Conservation (phyloP, 805 yeast species). For the Lipomyces kockii region DNA sequence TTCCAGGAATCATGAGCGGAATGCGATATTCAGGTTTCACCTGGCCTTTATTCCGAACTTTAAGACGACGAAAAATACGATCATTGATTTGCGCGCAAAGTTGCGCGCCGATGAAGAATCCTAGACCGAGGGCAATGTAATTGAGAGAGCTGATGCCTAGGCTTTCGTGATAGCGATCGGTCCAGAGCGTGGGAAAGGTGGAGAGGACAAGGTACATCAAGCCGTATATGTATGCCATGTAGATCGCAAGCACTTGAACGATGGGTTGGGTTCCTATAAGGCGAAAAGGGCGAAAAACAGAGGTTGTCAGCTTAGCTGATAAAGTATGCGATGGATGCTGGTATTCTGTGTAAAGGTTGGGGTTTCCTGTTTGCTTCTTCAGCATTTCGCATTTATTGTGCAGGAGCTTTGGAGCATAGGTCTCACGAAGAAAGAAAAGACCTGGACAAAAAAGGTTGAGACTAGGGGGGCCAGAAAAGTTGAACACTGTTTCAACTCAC, state of each 20-base stretch:
- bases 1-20: constrained; percentile 54
- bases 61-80: no score
- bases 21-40: constrained; percentile 55
- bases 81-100: no score
- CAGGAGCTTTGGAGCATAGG: constrained; percentile 58
- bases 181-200: no score
- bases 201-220: not conserved
- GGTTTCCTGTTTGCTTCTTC: no score
- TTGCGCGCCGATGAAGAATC: no score
- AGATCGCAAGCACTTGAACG: constrained; percentile 7
- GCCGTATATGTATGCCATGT: constrained; percentile 2
- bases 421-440: constrained; percentile 59
- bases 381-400: not conserved
- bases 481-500: not conserved
- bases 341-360: not conserved
- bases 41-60: no score
- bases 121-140: no score
- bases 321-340: constrained; percentile 54
- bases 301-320: constrained; percentile 43
- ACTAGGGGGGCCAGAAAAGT: not conserved
- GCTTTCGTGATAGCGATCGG: no score
- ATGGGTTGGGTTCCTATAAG: constrained; percentile 14
- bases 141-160: no score
- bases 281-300: constrained; percentile 6
- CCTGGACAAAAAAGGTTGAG: constrained; percentile 44